phyloP scores from a whole-genome alignment of 2,329 filamentous ascomycete species.

The Ophiosphaerella narmari region DNA sequence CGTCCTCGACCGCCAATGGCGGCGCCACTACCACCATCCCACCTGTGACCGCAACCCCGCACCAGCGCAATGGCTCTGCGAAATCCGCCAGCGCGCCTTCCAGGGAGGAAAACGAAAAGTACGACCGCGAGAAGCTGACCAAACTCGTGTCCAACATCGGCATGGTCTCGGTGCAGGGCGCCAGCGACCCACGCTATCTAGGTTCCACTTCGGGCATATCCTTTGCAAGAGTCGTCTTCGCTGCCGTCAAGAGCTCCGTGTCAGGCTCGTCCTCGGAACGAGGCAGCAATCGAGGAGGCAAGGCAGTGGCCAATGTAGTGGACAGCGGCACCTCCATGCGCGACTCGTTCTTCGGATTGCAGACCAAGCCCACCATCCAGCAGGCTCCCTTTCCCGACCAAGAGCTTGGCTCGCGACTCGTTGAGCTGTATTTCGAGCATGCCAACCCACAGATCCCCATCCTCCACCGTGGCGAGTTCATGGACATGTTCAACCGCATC shows the following conservation, averaged over 20 bases:
- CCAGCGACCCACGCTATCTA: conserved; percentile 78
- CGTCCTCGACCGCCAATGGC: conserved; percentile 40
- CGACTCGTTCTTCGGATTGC: conserved; percentile 95
- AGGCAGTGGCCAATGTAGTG: conserved; percentile 51
- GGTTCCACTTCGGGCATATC: conserved; percentile 90
- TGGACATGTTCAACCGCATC: conserved; percentile 81
- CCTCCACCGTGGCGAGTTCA: conserved; percentile 85
- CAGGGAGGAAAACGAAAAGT: conserved; percentile 52
- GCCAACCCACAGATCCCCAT: conserved; percentile 96
- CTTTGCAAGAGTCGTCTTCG: conserved; percentile 91
- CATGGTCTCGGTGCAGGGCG: conserved; percentile 77
- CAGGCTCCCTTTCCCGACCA: conserved; percentile 82
- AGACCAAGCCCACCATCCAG: conserved; percentile 85
- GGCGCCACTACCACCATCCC: conserved; percentile 22
- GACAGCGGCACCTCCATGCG: conserved; percentile 79
- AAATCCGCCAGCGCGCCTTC: conserved; percentile 19
- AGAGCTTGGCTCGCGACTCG: conserved; percentile 72
- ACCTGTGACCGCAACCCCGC: conserved; percentile 13
- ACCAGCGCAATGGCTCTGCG: conserved; percentile 28
- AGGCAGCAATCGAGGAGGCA: conserved; percentile 63
- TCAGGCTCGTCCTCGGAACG: conserved; percentile 63
- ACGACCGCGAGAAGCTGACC: conserved; percentile 66
- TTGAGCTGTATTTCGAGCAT: conserved; percentile 90
- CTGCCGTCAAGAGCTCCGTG: conserved; percentile 81
- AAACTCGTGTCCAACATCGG: conserved; percentile 71